Evolutionary conservation across 2,329 filamentous ascomycete species (phyloP).

Genomic region (Aquanectria penicillioides): DNA sequence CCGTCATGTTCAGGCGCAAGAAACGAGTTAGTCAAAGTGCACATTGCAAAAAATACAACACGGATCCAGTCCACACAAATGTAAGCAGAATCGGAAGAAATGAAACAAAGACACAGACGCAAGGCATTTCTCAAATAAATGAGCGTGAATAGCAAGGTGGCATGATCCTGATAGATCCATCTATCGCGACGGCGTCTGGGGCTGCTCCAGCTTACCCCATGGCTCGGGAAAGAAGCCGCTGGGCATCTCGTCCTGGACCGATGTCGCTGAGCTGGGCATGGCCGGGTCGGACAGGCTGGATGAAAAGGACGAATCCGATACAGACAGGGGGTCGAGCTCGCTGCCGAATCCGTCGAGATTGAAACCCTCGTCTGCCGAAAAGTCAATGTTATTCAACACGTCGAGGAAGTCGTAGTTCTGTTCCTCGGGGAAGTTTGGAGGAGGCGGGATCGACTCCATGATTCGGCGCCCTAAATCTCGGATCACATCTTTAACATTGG

Average conservation of each 20-base stretch:
- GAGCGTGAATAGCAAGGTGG: no score
- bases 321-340: not conserved
- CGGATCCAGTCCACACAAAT: no score
- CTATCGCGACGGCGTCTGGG: no score
- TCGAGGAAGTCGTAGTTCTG: not conserved
- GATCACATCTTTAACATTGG: conserved; percentile 16
- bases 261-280: conserved; percentile 11
- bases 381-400: not conserved
- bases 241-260: conserved; percentile 10
- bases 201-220: no score
- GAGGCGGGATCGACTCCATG: conserved; percentile 17
- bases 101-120: no score
- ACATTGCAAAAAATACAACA: no score
- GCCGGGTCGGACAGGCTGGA: conserved; percentile 1
- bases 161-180: no score
- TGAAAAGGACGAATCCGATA: not conserved
- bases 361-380: not conserved
- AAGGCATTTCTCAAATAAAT: no score
- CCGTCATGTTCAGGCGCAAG: no score
- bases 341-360: conserved; percentile 2
- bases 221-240: not conserved
- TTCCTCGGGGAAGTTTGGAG: not conserved
- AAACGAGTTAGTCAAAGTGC: no score
- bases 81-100: no score
- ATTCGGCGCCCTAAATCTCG: conserved; percentile 15